These are phyloP conservation scores for Coemansia asiatica DNA, from an alignment of 192 early-diverging fungal species.

Conservation along the genomic window DNA sequence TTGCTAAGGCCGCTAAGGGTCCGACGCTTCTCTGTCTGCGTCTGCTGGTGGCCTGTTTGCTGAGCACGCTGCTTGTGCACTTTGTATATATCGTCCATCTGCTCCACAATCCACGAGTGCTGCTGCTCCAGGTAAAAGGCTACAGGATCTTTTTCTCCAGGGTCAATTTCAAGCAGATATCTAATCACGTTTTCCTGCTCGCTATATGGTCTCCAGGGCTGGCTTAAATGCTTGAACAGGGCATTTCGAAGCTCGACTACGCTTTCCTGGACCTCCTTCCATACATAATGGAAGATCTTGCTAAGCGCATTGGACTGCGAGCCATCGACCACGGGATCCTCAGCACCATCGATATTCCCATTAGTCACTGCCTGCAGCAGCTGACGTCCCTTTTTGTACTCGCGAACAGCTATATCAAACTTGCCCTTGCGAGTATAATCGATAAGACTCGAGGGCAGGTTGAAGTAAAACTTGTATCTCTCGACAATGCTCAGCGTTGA, in stretches of 20 bases:
- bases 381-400: slow-evolving; percentile 94
- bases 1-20: slow-evolving; percentile 11
- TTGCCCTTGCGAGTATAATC: slow-evolving; percentile 83
- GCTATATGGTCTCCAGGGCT: slow-evolving; percentile 76
- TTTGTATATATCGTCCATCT: slow-evolving; percentile 69
- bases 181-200: slow-evolving; percentile 87
- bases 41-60: slow-evolving; percentile 20
- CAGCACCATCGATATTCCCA: slow-evolving; percentile 13
- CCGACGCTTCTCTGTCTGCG: slow-evolving; percentile 28
- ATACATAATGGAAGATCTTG: slow-evolving; percentile 91
- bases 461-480: slow-evolving; percentile 96
- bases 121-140: slow-evolving; percentile 86
- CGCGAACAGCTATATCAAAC: slow-evolving; percentile 87
- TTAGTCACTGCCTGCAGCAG: slow-evolving; percentile 64
- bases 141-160: slow-evolving; percentile 83
- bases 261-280: slow-evolving; percentile 87
- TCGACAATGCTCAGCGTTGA: slow-evolving; percentile 88
- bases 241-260: slow-evolving; percentile 70
- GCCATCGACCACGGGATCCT: slow-evolving; percentile 17
- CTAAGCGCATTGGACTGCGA: slow-evolving; percentile 48
- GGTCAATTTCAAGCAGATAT: slow-evolving; percentile 59
- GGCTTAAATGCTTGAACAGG: slow-evolving; percentile 73
- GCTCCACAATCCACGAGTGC: slow-evolving; percentile 80
- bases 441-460: slow-evolving; percentile 83
- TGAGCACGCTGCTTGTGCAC: slow-evolving; percentile 55